phyloP scores from a whole-genome alignment of 1,139 yeast species.

The Meyerozyma guilliermondii region DNA sequence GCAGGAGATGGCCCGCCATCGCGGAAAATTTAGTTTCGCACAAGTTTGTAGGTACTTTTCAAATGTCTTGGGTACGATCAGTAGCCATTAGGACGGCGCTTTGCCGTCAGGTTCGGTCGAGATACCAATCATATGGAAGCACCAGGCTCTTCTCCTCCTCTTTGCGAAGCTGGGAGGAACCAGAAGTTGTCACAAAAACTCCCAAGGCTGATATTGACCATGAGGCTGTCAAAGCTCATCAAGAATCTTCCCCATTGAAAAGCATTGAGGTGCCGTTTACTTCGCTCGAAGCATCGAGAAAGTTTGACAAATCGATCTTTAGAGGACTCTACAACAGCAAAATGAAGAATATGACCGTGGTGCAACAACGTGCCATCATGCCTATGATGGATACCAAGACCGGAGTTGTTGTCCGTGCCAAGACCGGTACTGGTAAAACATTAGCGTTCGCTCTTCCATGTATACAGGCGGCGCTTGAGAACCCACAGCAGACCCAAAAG shows the following conservation, averaged over 20 bases:
- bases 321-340: constrained; percentile 10
- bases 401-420: constrained; percentile 82
- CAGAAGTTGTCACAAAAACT: neutral
- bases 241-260: neutral
- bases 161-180: neutral
- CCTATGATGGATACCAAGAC: constrained; percentile 55
- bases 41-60: neutral
- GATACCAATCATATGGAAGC: neutral
- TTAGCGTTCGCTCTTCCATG: constrained; percentile 83
- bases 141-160: neutral
- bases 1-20: neutral
- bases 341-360: constrained; percentile 61
- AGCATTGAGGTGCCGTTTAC: neutral
- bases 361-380: constrained; percentile 67
- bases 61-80: neutral
- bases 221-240: neutral
- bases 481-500: constrained; percentile 16
- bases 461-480: constrained; percentile 42
- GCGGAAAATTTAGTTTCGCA: neutral
- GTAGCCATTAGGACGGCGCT: neutral
- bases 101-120: neutral
- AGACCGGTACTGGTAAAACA: constrained; percentile 95
- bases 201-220: neutral
- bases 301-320: neutral
- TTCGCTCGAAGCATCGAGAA: neutral